phyloP scores from a whole-genome alignment of 768 basidiomycete species.

The Trametes punicea region DNA sequence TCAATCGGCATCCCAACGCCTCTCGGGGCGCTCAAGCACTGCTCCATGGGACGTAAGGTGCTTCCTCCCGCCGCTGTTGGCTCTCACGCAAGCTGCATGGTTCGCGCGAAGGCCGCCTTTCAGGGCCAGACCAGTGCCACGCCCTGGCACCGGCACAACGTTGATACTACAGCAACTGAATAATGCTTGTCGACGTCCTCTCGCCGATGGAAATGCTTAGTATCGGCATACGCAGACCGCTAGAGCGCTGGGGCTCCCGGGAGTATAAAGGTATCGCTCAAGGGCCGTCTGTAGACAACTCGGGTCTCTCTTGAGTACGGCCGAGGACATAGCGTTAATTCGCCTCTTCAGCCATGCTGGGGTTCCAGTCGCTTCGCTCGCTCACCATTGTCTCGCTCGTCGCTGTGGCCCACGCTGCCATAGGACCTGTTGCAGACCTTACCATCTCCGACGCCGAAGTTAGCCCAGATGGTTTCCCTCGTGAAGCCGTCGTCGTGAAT shows the following conservation, averaged over 20 bases:
- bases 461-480: slow-evolving; percentile 29
- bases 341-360: slow-evolving; percentile 7
- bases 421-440: slow-evolving; percentile 20
- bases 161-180: neutral
- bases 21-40: neutral
- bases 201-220: neutral
- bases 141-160: neutral
- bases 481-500: slow-evolving; percentile 22
- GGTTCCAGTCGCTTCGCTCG: slow-evolving; percentile 13
- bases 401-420: slow-evolving; percentile 2
- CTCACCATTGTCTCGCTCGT: slow-evolving; percentile 6
- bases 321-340: neutral
- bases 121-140: slow-evolving; percentile 7
- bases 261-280: slow-evolving; percentile 9
- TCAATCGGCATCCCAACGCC: slow-evolving; percentile 1
- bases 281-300: neutral
- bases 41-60: neutral
- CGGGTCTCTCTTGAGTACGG: slow-evolving; percentile 2
- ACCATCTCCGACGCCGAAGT: slow-evolving; percentile 19
- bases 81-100: neutral
- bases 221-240: neutral
- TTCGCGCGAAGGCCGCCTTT: neutral
- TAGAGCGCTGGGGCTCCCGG: neutral
- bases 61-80: neutral
- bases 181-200: neutral